Evolutionary conservation across 495 filamentous ascomycete genomes (phyloP), one percentile per base, ranked within the genome.

Genomic region (Corynascus novoguineensis): DNA sequence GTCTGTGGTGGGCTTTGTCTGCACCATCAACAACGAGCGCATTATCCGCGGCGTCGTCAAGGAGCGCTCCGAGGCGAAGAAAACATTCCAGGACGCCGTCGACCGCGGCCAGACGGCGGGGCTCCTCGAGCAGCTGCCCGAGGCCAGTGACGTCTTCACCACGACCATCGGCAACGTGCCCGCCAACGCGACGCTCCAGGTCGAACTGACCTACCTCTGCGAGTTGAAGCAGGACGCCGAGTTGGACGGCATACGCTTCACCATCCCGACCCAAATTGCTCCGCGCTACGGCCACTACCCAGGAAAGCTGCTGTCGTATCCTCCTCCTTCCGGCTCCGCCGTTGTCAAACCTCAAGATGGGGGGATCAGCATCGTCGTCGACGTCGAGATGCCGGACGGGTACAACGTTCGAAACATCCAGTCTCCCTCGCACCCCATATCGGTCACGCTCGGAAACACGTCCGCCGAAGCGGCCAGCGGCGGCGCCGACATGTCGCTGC

Each of bases 141-240:
- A 77, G 19, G 78, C 81, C 4, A 71, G 76, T 7, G 86, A 88
- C 69, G 76, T 86, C 21, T 87, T 88, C 71, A 81, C 74, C 24
- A 83, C 82, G 1, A 81, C 77, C 4, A 64, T 88, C 2, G 84
- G 83, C 25, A 88, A 87, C 59, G 75, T 88, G 28, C 81, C 81
- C 0, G 74, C 79, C 1, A 73, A 74, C 2, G 70, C 70, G 9
- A 75, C 65, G 15, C 73, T 87, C 10, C 50, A 76, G 10, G 76
- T 88, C 12, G 75, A 80, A 28, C 80, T 88, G 55, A 81, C 77
- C 4, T 87, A 87, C 61, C 65, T 86, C 2, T 81, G 82, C 14
- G 85, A 89, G 62, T 69, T 89, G 57, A 86, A 86, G 65, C 78
- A 86, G 60, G 83, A 87, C 63, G 72, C 75, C 45, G 81, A 82